Percentiles rank a stretch among this genome's conserved stretches.
These are phyloP conservation scores for Stagonosporopsis vannaccii DNA, from an alignment of 2,329 filamentous ascomycete genomes.

Conservation along the genomic window DNA sequence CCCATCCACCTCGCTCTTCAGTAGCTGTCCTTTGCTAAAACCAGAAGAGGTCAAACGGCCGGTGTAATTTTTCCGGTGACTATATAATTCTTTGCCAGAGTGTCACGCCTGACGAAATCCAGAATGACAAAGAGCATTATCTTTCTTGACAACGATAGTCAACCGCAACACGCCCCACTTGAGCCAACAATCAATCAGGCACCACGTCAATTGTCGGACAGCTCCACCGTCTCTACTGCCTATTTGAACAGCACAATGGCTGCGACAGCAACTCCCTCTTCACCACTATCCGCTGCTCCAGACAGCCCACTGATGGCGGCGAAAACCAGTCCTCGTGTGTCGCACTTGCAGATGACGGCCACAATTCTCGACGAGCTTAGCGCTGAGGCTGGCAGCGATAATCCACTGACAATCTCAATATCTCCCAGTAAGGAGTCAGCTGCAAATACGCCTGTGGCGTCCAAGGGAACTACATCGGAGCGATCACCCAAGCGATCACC, in stretches of 20 bases:
- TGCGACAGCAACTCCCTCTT: not conserved
- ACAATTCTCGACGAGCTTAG: not conserved
- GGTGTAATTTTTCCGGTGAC: too few relatives aligned
- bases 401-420: too few relatives aligned
- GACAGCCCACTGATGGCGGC: too few relatives aligned
- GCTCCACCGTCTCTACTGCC: not conserved
- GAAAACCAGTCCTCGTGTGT: not conserved
- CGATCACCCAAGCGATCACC: not conserved
- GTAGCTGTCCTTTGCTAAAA: too few relatives aligned
- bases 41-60: not conserved
- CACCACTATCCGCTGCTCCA: not conserved
- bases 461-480: not conserved
- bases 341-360: not conserved
- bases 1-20: too few relatives aligned
- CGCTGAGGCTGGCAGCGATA: not conserved
- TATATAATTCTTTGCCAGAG: not conserved
- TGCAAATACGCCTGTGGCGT: not conserved
- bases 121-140: slow-evolving; percentile 1
- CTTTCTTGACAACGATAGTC: not conserved
- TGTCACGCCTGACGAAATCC: slow-evolving; percentile 1
- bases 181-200: not conserved
- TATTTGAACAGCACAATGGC: not conserved
- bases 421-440: not conserved
- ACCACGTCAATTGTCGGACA: not conserved
- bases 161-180: not conserved